Evolutionary conservation across 768 basidiomycete genomes (phyloP), one percentile per base, ranked within the genome.

Genomic region (Ramaria rubella): DNA sequence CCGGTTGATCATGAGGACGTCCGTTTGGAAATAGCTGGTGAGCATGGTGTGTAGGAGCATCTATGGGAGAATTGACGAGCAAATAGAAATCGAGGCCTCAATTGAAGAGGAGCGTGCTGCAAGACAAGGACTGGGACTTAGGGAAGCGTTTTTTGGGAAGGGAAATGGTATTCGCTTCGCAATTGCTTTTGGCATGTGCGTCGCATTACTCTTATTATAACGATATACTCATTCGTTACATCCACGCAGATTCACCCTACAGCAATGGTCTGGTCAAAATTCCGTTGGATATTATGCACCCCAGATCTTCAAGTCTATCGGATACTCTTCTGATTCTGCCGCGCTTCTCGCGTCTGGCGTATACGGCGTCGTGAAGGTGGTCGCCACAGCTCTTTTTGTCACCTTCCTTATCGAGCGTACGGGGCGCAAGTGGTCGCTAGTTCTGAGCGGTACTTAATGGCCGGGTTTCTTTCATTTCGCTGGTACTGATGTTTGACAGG

Each of bases 261-360:
- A 92, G 62, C 88, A 92, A 65, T 90, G 85, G 85, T 78, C 80
- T 48, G 91, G 91, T 1, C 90, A 92, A 67, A 90, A 93, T 70
- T 84, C 85, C 0, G 85, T 92, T 61, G 73, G 80, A 43, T 86
- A 89, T 66, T 87, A 88, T 59, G 83, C 85, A 1, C 84, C 87
- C 4, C 83, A 85, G 63, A 85, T 88, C 59, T 88, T 89, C 67
- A 70, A 73, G 8, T 81, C 85, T 19, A 87, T 90, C 60, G 87
- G 88, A 21, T 87, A 81, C 63, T 75, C 73, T 2, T 81, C 78
- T 14, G 72, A 73, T 1, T 76, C 73, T 55, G 81, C 79, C 63
- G 81, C 83, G 14, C 75, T 90, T 0, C 76, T 90, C 29, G 87
- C 87, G 0, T 83, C 83, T 17, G 88, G 87, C 14, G 77, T 87